Base-by-base conservation (phyloP, 371 early-diverging fungal genomes). In the Rhizopus delemar region DNA sequence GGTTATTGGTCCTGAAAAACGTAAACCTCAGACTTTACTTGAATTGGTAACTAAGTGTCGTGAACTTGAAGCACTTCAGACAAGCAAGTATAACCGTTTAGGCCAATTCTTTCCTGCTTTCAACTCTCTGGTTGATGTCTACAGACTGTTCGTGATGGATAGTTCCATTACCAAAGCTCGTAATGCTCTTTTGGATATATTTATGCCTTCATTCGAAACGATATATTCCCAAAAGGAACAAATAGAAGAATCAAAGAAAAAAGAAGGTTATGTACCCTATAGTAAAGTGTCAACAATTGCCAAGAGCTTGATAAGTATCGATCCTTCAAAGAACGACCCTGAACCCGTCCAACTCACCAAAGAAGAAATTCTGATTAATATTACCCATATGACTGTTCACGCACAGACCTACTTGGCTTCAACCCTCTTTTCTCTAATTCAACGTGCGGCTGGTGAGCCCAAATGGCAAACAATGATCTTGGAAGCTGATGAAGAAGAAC, bases 341-440 rank as follows among this genome's bases (percentile, higher is more conserved):
- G 63, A 63, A 22, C 74, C 74, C 11, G 65, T 54, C 2, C 74
- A 69, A n/a, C 45, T 77, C 29, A 59, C 68, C 6, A 60, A 69
- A 8, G 77, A 71, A 12, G 69, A 77, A 39, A 65, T 74, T 5
- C 12, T 71, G 28, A 56, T 69, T 41, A 77, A 80, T 51, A 34
- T 66, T 0, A 51, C 75, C 28, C 78, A 80, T 50, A 56, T 75
- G 16, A 64, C 66, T 2, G 55, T 77, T 41, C 81, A 80, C 46
- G 69, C 71, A 0, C 71, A 70, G 54, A 66, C 62, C 7, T 66
- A 70, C 43, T 41, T 80, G 16, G 60, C 69, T 5, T 58, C 75
- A 1, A 46, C 73, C 3, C 31, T 80, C 5, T 75, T 72, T 53
- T 71, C 74, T 2, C 11, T 72, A 3, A 53, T 80, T 6, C 78